Percentiles rank a stretch among this genome's conserved stretches.
These are phyloP conservation scores for Ciborinia camelliae DNA, from an alignment of 2,329 filamentous ascomycete genomes.

Conservation along the genomic window DNA sequence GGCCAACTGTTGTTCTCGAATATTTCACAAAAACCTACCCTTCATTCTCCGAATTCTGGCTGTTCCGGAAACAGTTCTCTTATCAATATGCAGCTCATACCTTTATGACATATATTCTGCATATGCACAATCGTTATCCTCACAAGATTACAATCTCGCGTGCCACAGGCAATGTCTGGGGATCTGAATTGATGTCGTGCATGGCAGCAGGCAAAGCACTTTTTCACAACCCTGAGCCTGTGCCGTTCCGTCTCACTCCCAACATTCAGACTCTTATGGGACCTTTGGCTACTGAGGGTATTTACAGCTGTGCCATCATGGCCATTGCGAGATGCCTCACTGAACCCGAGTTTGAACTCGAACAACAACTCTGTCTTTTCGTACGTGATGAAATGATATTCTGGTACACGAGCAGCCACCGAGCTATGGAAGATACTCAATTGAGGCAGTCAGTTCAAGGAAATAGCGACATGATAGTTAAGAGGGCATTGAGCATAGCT, in stretches of 20 bases:
- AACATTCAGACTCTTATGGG: constrained; percentile 97
- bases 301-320: constrained; percentile 94
- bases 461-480: constrained; percentile 90
- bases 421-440: constrained; percentile 60
- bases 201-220: constrained; percentile 81
- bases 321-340: constrained; percentile 91
- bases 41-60: constrained; percentile 91
- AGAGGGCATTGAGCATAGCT: constrained; percentile 80
- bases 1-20: constrained; percentile 74
- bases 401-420: constrained; percentile 83
- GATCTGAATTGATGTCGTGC: constrained; percentile 85
- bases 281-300: constrained; percentile 89
- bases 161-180: constrained; percentile 90
- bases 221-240: constrained; percentile 92
- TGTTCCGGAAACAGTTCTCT: constrained; percentile 95
- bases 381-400: constrained; percentile 97
- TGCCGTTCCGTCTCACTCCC: constrained; percentile 94
- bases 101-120: constrained; percentile 98
- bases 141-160: constrained; percentile 93
- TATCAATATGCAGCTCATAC: constrained; percentile 94
- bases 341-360: constrained; percentile 85
- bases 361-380: constrained; percentile 90
- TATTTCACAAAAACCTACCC: constrained; percentile 89
- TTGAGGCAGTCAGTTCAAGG: constrained; percentile 72
- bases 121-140: constrained; percentile 93